These are phyloP conservation scores for Penicillium sp. DNA, from an alignment of 2,329 filamentous ascomycete species.

Conservation along the genomic window DNA sequence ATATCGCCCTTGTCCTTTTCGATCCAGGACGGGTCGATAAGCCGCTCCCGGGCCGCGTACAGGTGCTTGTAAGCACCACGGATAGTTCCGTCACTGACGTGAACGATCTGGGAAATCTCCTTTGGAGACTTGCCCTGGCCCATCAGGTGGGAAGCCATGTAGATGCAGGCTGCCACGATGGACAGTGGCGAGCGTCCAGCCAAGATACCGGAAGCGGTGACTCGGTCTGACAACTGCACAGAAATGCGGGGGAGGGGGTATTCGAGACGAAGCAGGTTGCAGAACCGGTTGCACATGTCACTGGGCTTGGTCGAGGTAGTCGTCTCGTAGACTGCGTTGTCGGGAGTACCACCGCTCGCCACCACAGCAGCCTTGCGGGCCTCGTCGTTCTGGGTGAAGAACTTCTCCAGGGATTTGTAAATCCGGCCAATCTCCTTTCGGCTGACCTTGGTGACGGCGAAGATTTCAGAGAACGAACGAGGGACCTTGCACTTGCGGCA, in stretches of 20 bases:
- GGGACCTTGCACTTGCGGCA: constrained; percentile 87
- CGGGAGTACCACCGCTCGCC: constrained; percentile 58
- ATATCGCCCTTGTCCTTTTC: constrained; percentile 73
- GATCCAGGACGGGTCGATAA: constrained; percentile 79
- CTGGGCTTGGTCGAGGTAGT: constrained; percentile 79
- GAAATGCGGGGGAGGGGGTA: constrained; percentile 81
- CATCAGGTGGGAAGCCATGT: constrained; percentile 89
- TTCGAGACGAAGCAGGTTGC: constrained; percentile 78
- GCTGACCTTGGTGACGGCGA: constrained; percentile 86
- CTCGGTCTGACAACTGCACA: constrained; percentile 76
- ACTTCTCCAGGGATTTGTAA: constrained; percentile 91
- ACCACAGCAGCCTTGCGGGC: constrained; percentile 59
- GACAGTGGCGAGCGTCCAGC: constrained; percentile 93
- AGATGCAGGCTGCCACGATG: constrained; percentile 93
- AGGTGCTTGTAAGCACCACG: constrained; percentile 93
- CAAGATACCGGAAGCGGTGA: constrained; percentile 77
- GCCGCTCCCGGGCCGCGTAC: constrained; percentile 72
- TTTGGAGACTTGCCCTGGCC: constrained; percentile 79
- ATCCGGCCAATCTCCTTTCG: constrained; percentile 98
- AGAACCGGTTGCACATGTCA: constrained; percentile 88
- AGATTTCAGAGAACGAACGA: constrained; percentile 93
- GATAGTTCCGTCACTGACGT: constrained; percentile 96
- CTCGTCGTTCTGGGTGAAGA: constrained; percentile 75
- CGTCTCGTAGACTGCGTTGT: constrained; percentile 67
- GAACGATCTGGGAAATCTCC: constrained; percentile 81